These are phyloP conservation scores for Rhizodiscina lignyota DNA, from an alignment of 495 filamentous ascomycete genomes.

Conservation along the genomic window DNA sequence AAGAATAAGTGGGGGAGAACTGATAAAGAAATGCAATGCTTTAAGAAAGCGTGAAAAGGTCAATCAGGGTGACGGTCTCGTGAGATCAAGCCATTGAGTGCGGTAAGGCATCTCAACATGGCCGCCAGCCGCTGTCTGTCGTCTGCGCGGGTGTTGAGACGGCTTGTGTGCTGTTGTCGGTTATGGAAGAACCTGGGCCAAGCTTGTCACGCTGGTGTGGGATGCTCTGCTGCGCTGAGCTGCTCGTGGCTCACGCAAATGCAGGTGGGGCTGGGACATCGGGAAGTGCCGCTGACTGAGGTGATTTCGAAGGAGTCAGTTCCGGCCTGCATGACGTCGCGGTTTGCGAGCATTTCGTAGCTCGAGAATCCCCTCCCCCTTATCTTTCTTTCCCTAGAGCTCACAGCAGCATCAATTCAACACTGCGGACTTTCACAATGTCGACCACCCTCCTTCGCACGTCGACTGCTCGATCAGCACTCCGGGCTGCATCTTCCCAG, in stretches of 20 bases:
- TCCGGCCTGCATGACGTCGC: not conserved
- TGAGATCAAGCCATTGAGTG: no score
- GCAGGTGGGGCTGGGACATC: not conserved
- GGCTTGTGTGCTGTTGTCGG: no score
- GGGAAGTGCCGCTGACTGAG: not conserved
- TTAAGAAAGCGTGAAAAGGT: no score
- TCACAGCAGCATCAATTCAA: not conserved
- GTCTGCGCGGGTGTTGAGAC: no score
- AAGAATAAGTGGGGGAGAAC: not conserved
- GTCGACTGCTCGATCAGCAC: slow-evolving; percentile 32
- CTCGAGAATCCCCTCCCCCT: not conserved
- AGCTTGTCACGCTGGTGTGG: no score
- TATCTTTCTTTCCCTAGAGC: not conserved
- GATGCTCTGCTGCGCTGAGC: no score
- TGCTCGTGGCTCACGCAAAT: not conserved
- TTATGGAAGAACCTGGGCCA: no score
- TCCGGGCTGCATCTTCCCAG: slow-evolving; percentile 33
- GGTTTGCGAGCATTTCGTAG: not conserved
- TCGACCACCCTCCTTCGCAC: slow-evolving; percentile 36
- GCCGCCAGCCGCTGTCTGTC: no score
- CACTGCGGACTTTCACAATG: slow-evolving; percentile 25
- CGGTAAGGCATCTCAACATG: no score
- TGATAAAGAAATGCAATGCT: not conserved
- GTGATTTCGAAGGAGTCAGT: not conserved
- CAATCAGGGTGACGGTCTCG: no score